These are phyloP conservation scores for Corymbia citriodora DNA, from an alignment of 441 rosid genomes.

Conservation along the genomic window DNA sequence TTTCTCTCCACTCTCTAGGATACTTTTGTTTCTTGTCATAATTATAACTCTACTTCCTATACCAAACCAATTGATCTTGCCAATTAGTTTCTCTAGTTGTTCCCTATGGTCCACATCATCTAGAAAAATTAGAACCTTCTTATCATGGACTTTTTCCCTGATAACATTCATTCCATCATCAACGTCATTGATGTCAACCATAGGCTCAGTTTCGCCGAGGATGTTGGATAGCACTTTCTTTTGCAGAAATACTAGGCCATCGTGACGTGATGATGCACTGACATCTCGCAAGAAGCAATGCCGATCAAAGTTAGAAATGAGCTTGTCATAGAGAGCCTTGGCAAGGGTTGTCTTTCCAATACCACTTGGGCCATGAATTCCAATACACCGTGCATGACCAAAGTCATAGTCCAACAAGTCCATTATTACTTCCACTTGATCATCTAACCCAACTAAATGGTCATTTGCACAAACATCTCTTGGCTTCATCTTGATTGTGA, in stretches of 20 bases:
- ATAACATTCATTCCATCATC: neutral
- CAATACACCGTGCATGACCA: too few relatives aligned
- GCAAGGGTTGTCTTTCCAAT: too few relatives aligned
- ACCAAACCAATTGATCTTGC: neutral
- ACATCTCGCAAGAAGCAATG: too few relatives aligned
- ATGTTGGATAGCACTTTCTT: too few relatives aligned
- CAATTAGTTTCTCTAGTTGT: neutral
- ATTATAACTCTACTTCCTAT: neutral
- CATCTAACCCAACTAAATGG: too few relatives aligned
- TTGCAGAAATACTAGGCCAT: too few relatives aligned
- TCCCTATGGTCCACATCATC: neutral
- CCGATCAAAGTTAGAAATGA: rapidly evolving
- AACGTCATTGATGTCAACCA: neutral
- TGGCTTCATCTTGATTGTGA: too few relatives aligned
- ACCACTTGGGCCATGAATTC: too few relatives aligned
- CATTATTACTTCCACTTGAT: too few relatives aligned
- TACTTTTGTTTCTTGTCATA: neutral
- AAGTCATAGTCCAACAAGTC: too few relatives aligned
- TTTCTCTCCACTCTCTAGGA: rapidly evolving
- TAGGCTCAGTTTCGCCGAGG: neutral
- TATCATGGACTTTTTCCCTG: rapidly evolving
- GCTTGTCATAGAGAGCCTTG: too few relatives aligned
- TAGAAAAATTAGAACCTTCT: neutral
- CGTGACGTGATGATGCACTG: rapidly evolving
- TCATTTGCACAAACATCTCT: too few relatives aligned